phyloP scores from a whole-genome alignment of 1,284 basidiomycete genomes.

The Pascua guehoae region DNA sequence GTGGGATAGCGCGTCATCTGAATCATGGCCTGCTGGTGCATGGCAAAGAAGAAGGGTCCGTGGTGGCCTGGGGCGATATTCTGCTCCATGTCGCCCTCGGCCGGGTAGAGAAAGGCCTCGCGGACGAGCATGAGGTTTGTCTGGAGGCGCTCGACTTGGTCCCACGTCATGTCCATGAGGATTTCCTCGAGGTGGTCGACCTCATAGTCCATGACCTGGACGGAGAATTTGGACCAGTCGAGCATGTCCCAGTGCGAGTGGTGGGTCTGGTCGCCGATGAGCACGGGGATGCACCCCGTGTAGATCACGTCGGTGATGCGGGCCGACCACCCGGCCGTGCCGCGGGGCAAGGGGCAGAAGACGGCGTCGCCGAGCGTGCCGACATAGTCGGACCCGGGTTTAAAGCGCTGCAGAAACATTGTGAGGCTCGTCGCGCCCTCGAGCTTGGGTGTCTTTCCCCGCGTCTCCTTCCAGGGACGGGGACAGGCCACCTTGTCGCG shows the following conservation, averaged over 20 bases:
- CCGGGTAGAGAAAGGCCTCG: slow-evolving; percentile 45
- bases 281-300: slow-evolving; percentile 48
- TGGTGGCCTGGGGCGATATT: background rate
- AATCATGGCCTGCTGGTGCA: slow-evolving; percentile 22
- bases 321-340: slow-evolving; percentile 38
- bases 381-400: slow-evolving; percentile 25
- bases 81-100: slow-evolving; percentile 20
- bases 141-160: slow-evolving; percentile 34
- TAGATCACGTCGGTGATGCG: slow-evolving; percentile 44
- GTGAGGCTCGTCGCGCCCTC: slow-evolving; percentile 15
- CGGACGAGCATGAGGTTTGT: slow-evolving; percentile 42
- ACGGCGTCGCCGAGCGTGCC: slow-evolving; percentile 37
- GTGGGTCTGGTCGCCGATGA: slow-evolving; percentile 37
- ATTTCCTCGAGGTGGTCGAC: slow-evolving; percentile 39
- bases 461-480: slow-evolving; percentile 1
- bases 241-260: slow-evolving; percentile 44
- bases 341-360: slow-evolving; percentile 44
- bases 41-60: slow-evolving; percentile 39
- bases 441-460: background rate
- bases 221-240: slow-evolving; percentile 44
- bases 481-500: slow-evolving; percentile 23
- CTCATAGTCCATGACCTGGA: slow-evolving; percentile 35
- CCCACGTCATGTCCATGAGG: slow-evolving; percentile 28
- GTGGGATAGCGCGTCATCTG: background rate
- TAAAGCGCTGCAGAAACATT: slow-evolving; percentile 18